phyloP scores from a whole-genome alignment of 306 rosid species.

The Dicorynia guianensis region DNA sequence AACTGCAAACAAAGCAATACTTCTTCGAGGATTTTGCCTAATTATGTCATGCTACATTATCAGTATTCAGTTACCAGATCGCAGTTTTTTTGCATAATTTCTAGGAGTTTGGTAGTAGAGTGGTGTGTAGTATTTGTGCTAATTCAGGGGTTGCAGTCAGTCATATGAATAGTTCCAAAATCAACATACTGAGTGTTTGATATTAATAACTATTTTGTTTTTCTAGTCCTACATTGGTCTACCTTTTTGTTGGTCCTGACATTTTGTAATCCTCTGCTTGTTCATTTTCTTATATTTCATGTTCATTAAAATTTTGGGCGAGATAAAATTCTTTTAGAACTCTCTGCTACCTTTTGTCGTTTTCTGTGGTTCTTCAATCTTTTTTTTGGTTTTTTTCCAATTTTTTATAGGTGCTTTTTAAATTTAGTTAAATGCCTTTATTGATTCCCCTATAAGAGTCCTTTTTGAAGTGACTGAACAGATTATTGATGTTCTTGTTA shows the following conservation, averaged over 20 bases:
- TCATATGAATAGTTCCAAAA: too few relatives aligned
- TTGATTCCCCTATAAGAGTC: background rate
- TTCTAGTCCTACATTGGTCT: conserved; percentile 1
- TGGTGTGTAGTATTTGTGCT: conserved; percentile 28
- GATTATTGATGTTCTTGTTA: conserved; percentile 11
- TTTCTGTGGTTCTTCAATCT: conserved; percentile 19
- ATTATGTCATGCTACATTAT: background rate
- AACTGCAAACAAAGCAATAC: background rate
- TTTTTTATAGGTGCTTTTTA: conserved; percentile 1
- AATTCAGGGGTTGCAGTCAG: conserved; percentile 31
- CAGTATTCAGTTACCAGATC: background rate
- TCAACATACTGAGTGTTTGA: background rate
- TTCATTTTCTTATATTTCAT: conserved; percentile 14
- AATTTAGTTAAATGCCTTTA: conserved; percentile 8
- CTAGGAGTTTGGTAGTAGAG: conserved; percentile 15
- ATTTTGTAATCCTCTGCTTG: conserved; percentile 1
- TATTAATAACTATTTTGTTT: conserved; percentile 4
- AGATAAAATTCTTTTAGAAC: background rate
- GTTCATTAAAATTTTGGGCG: conserved; percentile 18
- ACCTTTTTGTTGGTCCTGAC: conserved; percentile 2
- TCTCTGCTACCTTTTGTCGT: background rate
- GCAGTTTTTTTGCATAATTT: conserved; percentile 28
- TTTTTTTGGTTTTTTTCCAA: background rate
- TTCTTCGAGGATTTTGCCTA: background rate
- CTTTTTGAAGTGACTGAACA: conserved; percentile 13